Conservation (phyloP, 1,139 yeast species). For the Debaryomyces subglobosus region DNA sequence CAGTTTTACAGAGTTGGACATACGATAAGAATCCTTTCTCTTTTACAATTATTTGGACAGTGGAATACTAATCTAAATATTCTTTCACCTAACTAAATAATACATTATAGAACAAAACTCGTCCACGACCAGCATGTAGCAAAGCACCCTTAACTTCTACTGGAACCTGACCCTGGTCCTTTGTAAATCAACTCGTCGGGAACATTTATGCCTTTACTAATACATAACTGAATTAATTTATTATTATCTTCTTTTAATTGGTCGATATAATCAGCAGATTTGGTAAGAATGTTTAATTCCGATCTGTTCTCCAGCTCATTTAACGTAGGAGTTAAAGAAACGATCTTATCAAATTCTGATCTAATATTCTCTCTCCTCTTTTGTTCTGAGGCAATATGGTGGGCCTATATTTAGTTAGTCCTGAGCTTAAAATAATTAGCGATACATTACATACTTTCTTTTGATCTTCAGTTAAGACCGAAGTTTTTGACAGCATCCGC, state of each 20-base stretch:
- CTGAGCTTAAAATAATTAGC: not conserved
- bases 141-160: conserved; percentile 15
- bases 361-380: conserved; percentile 51
- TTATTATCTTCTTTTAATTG: conserved; percentile 42
- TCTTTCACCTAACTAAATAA: conserved; percentile 2
- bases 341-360: conserved; percentile 50
- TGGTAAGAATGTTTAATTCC: conserved; percentile 48
- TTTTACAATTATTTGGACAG: conserved; percentile 26
- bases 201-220: conserved; percentile 38
- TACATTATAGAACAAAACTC: not conserved
- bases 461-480: conserved; percentile 47
- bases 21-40: conserved; percentile 20
- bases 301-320: conserved; percentile 48
- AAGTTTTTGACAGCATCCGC: conserved; percentile 12
- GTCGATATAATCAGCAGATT: conserved; percentile 51
- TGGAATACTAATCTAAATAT: conserved; percentile 17
- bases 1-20: conserved; percentile 8
- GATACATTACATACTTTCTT: conserved; percentile 39
- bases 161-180: conserved; percentile 36
- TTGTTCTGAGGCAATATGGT: conserved; percentile 55
- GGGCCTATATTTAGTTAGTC: conserved; percentile 33
- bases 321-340: conserved; percentile 45
- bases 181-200: conserved; percentile 42
- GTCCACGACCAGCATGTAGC: not conserved
- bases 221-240: conserved; percentile 37